Conservation (phyloP, 768 basidiomycete species). For the Tremella yokohamensis region DNA sequence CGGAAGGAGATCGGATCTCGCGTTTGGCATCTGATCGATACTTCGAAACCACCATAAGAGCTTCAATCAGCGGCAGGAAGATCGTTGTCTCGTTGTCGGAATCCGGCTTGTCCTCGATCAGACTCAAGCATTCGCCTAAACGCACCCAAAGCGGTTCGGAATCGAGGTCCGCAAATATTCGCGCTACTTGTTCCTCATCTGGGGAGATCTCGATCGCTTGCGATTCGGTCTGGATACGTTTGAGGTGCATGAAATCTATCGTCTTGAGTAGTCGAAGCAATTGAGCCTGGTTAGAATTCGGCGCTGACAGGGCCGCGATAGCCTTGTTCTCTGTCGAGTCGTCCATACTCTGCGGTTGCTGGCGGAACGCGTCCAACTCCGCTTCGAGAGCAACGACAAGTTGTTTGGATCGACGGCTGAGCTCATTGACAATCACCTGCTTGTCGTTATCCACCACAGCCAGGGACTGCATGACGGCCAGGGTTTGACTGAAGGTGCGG, state of each 20-base stretch:
- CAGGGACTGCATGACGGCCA: conserved; percentile 86
- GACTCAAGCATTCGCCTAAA: conserved; percentile 79
- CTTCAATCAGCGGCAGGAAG: conserved; percentile 87
- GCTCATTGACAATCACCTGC: conserved; percentile 82
- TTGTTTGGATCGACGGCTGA: conserved; percentile 79
- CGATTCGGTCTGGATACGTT: conserved; percentile 33
- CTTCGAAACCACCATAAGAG: conserved; percentile 98
- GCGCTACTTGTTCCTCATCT: conserved; percentile 65
- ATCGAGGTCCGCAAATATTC: conserved; percentile 85
- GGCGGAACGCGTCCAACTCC: conserved; percentile 73
- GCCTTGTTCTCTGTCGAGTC: conserved; percentile 56
- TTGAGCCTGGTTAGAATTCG: conserved; percentile 94
- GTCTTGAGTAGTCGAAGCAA: conserved; percentile 91
- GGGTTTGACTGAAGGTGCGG: conserved; percentile 89
- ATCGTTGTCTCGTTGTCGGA: conserved; percentile 87
- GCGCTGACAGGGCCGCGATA: conserved; percentile 82
- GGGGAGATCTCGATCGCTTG: conserved; percentile 28
- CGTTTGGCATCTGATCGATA: conserved; percentile 58
- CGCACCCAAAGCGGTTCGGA: conserved; percentile 84
- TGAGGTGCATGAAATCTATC: conserved; percentile 81
- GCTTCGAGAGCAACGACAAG: conserved; percentile 70
- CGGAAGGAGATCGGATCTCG: conserved; percentile 33
- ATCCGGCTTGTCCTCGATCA: conserved; percentile 74
- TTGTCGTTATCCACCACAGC: conserved; percentile 83
- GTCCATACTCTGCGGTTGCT: conserved; percentile 62